Conservation (phyloP, 352 stramenopile species). For the Phytopythium ostracodes region DNA sequence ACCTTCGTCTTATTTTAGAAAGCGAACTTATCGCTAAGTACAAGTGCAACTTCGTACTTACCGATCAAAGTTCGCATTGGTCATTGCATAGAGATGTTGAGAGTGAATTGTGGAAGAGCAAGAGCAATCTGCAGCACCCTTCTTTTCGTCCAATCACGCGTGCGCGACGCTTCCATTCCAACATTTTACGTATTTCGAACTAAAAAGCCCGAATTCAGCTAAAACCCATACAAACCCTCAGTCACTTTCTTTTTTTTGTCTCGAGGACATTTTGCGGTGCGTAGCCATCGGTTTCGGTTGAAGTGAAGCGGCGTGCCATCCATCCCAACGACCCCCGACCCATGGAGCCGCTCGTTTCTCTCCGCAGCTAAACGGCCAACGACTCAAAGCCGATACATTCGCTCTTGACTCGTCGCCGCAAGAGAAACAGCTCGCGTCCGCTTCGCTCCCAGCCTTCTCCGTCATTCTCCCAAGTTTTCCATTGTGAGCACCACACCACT, state of each 20-base stretch:
- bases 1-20: neutral
- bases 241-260: conserved; percentile 3
- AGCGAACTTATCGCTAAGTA: neutral
- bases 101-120: too few species aligned
- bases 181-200: neutral
- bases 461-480: neutral
- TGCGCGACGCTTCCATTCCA: neutral
- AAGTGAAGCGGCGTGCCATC: neutral
- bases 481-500: neutral
- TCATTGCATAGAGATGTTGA: too few species aligned
- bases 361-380: neutral
- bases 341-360: conserved; percentile 1
- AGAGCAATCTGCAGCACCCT: neutral
- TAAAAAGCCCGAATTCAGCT: neutral
- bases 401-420: neutral
- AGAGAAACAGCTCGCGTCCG: neutral
- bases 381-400: neutral
- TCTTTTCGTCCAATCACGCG: conserved; percentile 1
- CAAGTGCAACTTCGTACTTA: neutral
- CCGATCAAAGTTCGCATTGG: neutral
- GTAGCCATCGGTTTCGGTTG: conserved; percentile 10
- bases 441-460: neutral
- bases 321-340: neutral
- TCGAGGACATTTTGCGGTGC: conserved; percentile 1
- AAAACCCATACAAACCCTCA: neutral